phyloP scores from a whole-genome alignment of 371 early-diverging fungal genomes.

The Choanephora cucurbitarum region DNA sequence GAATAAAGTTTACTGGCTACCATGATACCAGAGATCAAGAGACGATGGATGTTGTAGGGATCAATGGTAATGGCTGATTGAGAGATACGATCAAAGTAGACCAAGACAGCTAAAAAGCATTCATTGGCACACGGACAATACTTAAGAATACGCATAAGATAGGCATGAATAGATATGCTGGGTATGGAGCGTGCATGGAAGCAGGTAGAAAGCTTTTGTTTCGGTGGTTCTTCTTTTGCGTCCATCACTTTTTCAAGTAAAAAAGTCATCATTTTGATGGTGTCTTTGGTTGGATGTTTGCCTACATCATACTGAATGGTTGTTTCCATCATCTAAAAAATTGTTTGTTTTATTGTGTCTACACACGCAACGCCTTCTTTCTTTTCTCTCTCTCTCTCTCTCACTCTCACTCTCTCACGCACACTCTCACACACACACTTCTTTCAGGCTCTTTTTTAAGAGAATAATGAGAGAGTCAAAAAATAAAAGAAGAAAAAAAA shows the following conservation, averaged over 20 bases:
- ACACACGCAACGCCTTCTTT: too few relatives aligned
- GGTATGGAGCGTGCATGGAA: slow-evolving; percentile 91
- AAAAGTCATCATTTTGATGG: slow-evolving; percentile 65
- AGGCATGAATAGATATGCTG: slow-evolving; percentile 81
- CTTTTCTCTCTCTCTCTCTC: too few relatives aligned
- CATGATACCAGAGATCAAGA: slow-evolving; percentile 83
- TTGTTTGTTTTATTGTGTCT: too few relatives aligned
- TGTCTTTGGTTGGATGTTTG: slow-evolving; percentile 62
- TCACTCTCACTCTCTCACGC: too few relatives aligned
- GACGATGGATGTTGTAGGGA: slow-evolving; percentile 87
- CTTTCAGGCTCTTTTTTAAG: too few relatives aligned
- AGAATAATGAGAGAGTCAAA: too few relatives aligned
- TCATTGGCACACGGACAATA: slow-evolving; percentile 92
- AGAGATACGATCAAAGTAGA: slow-evolving; percentile 82
- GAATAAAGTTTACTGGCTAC: slow-evolving; percentile 83
- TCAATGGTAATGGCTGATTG: slow-evolving; percentile 71
- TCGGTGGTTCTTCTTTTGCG: too few relatives aligned
- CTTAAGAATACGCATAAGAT: slow-evolving; percentile 83
- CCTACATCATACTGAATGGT: slow-evolving; percentile 50
- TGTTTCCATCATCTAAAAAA: too few relatives aligned
- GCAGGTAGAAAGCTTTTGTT: slow-evolving; percentile 45
- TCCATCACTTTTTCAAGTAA: slow-evolving; percentile 57
- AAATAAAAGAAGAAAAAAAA: slow-evolving; percentile 4
- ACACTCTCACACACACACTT: too few relatives aligned
- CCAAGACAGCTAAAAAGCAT: slow-evolving; percentile 78